Evolutionary conservation across 1,139 yeast species (phyloP), one percentile per base, ranked within the genome.

Genomic region (Geotrichum phurueaensis): DNA sequence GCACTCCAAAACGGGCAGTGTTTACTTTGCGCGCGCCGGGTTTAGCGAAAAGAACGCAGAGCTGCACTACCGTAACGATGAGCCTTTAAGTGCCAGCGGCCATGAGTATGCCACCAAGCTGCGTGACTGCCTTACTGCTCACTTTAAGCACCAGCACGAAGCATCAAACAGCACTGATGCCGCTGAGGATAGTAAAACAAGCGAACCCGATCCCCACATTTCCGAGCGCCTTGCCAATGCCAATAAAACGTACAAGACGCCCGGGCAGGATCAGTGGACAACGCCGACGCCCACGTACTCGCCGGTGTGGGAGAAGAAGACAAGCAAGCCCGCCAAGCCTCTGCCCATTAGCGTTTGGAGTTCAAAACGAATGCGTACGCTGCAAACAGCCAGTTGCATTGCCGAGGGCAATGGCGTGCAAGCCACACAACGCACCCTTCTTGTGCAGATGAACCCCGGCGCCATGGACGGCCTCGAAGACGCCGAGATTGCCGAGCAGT

Each of bases 391-490:
- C 0, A 79, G 81, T 59, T 83, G 80, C 63, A 88, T 92, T 72
- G 78, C 82, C 10, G 58, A 56, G 13, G 60, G 49, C 13, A 33
- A 50, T 20, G 53, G 53, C 18, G 57, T 53, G 13, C 45, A 49
- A 22, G 52, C 51, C n/a, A 58, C 56, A 39, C 58, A 59, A 29
- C 80, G 97, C 65, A 84, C 92, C 50, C 96, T 90, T 71, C 77
- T 94, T 67, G 86, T 91, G 48, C 97, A 90, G 71, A 78, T 89
- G 70, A 90, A 92, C 69, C 97, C 97, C 0, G 99, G 99, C n/a
- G 84, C 84, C 10, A 87, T 86, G 15, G 96, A 90, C 27, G 85
- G 84, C 45, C 74, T 90, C 76, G 71, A 82, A 0, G 83, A 79
- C 36, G 84, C 79, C 18, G 86, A 89, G 69, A 81, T 92, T 63